Evolutionary conservation across 2,329 filamentous ascomycete genomes (phyloP).

Genomic region (Fonsecaea erecta): DNA sequence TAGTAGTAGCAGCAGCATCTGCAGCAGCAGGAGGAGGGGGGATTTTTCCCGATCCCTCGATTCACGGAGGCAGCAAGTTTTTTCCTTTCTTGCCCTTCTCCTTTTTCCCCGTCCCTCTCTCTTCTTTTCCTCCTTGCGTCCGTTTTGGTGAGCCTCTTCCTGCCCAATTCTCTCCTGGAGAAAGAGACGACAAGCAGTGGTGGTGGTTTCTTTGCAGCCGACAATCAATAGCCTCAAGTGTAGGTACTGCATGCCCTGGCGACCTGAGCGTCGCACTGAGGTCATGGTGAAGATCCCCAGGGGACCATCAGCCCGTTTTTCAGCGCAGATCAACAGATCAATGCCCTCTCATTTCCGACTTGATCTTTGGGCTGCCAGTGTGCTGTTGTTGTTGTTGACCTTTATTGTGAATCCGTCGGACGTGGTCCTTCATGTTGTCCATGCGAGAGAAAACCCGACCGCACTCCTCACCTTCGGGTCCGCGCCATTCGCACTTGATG

Average conservation of each 20-base stretch:
- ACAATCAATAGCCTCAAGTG: not conserved
- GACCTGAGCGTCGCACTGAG: not conserved
- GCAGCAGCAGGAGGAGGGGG: no score
- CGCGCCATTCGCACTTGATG: conserved; percentile 53
- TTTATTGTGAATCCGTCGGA: conserved; percentile 49
- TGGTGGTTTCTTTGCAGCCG: not conserved
- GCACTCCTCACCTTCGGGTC: conserved; percentile 51
- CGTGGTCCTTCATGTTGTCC: conserved; percentile 64
- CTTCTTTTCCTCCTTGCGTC: not conserved
- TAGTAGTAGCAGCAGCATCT: no score
- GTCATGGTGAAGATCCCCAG: not conserved
- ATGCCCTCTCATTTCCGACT: conserved; percentile 29
- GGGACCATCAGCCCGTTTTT: not conserved
- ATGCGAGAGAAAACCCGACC: conserved; percentile 63
- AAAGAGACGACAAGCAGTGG: no score
- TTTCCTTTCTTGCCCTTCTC: not conserved
- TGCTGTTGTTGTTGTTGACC: conserved; percentile 30
- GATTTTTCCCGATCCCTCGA: no score
- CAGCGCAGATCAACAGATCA: no score
- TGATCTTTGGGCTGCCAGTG: conserved; percentile 19
- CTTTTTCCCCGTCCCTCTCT: no score
- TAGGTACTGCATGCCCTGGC: no score
- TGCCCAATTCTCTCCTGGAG: not conserved
- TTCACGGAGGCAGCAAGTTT: not conserved
- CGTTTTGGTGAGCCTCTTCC: not conserved